Evolutionary conservation across 495 filamentous ascomycete genomes (phyloP).

Genomic region (Penicillium roqueforti): DNA sequence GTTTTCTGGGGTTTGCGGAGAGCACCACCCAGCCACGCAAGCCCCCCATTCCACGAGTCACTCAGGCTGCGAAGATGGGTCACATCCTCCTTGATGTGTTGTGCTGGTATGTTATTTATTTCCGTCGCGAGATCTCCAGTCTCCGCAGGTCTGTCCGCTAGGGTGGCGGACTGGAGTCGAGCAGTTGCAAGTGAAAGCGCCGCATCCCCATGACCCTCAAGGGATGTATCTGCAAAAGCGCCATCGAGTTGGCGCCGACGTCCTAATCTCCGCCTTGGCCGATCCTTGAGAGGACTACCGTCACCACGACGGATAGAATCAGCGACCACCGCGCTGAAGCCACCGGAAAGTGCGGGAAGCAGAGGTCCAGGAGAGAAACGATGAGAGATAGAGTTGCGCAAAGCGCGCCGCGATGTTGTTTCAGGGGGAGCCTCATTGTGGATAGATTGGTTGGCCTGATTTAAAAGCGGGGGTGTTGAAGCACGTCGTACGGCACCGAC

Average conservation of each 20-base stretch:
- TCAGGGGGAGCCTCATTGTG: conserved; percentile 27
- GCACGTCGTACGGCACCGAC: conserved; percentile 13
- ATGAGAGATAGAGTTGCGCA: conserved; percentile 38
- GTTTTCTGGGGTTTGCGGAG: conserved; percentile 13
- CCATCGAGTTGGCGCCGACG: conserved; percentile 31
- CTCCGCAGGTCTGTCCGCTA: conserved; percentile 21
- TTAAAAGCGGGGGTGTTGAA: conserved; percentile 14
- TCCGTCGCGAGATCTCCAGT: conserved; percentile 23
- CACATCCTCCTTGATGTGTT: conserved; percentile 17
- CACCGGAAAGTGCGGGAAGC: conserved; percentile 46
- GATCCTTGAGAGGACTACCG: conserved; percentile 36
- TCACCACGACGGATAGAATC: conserved; percentile 57
- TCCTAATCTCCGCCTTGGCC: conserved; percentile 20
- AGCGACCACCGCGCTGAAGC: conserved; percentile 57
- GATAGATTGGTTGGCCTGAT: conserved; percentile 11
- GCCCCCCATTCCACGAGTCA: conserved; percentile 40
- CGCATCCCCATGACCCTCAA: conserved; percentile 15
- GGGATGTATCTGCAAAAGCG: conserved; percentile 22
- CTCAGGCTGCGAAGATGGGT: conserved; percentile 42
- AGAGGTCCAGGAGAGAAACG: conserved; percentile 40
- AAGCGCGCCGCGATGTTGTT: conserved; percentile 31
- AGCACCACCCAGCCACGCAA: conserved; percentile 43
- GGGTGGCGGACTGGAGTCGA: conserved; percentile 31
- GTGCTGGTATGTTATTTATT: conserved; percentile 5
- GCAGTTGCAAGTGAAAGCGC: conserved; percentile 25